These are phyloP conservation scores for Cordyceps farinosa DNA, from an alignment of 2,329 filamentous ascomycete species.

Conservation along the genomic window DNA sequence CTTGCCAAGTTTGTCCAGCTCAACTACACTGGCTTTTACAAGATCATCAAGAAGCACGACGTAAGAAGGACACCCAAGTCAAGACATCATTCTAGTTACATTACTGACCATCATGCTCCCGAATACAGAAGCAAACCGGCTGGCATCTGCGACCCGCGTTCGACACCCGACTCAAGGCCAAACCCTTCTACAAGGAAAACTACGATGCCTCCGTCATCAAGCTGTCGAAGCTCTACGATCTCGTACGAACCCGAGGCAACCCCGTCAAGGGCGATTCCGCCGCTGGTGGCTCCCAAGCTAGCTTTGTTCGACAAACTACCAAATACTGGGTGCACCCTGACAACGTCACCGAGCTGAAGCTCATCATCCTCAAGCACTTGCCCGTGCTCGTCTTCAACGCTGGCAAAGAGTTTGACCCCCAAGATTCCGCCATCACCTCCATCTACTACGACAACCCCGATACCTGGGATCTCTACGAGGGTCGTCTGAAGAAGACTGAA, in stretches of 20 bases:
- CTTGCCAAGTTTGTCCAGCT: slow-evolving; percentile 96
- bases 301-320: slow-evolving; percentile 93
- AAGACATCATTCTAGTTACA: not conserved
- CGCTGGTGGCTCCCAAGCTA: slow-evolving; percentile 88
- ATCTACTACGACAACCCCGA: slow-evolving; percentile 98
- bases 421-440: slow-evolving; percentile 92
- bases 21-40: slow-evolving; percentile 98
- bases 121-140: slow-evolving; percentile 76
- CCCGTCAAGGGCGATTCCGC: slow-evolving; percentile 88
- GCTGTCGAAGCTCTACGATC: slow-evolving; percentile 90
- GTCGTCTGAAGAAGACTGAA: slow-evolving; percentile 94
- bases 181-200: slow-evolving; percentile 98
- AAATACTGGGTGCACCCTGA: slow-evolving; percentile 99
- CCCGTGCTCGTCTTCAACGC: slow-evolving; percentile 96
- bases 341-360: slow-evolving; percentile 96
- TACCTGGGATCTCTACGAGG: slow-evolving; percentile 90
- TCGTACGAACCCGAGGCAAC: slow-evolving; percentile 88
- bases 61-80: slow-evolving; percentile 45
- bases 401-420: slow-evolving; percentile 88
- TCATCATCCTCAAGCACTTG: slow-evolving; percentile 95
- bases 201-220: slow-evolving; percentile 95
- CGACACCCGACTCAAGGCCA: slow-evolving; percentile 86
- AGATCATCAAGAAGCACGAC: slow-evolving; percentile 99
- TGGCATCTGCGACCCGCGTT: slow-evolving; percentile 97
- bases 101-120: not conserved